phyloP scores from a whole-genome alignment of 1,139 yeast genomes.

The Candida sanyaensis region DNA sequence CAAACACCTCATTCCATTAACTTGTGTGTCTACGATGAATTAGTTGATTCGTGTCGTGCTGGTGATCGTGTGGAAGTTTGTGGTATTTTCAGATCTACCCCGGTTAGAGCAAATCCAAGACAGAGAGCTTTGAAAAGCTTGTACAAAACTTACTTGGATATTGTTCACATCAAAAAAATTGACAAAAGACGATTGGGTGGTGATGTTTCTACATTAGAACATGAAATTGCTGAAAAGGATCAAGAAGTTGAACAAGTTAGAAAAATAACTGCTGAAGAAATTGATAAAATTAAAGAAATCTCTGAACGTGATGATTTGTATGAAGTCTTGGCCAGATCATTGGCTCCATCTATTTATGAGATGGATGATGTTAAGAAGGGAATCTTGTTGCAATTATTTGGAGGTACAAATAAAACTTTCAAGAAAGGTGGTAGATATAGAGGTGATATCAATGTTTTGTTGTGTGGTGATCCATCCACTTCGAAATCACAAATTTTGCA shows the following conservation, averaged over 20 bases:
- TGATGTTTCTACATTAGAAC: slow-evolving; percentile 67
- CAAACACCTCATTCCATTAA: slow-evolving; percentile 98
- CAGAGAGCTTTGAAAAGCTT: slow-evolving; percentile 82
- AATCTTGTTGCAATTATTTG: slow-evolving; percentile 84
- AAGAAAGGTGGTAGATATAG: slow-evolving; percentile 91
- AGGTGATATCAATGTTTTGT: slow-evolving; percentile 88
- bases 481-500: slow-evolving; percentile 92
- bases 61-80: slow-evolving; percentile 97
- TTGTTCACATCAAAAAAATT: slow-evolving; percentile 86
- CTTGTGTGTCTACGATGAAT: slow-evolving; percentile 91
- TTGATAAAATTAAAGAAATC: slow-evolving; percentile 59
- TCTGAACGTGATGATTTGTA: slow-evolving; percentile 77
- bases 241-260: slow-evolving; percentile 78
- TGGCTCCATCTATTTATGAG: slow-evolving; percentile 95
- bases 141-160: slow-evolving; percentile 92
- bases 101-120: slow-evolving; percentile 84
- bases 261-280: slow-evolving; percentile 66
- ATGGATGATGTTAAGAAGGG: slow-evolving; percentile 98
- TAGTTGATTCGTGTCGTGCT: slow-evolving; percentile 92
- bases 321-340: slow-evolving; percentile 83
- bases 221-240: slow-evolving; percentile 50
- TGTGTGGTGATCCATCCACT: slow-evolving; percentile 98
- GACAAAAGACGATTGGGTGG: slow-evolving; percentile 81
- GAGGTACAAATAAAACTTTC: slow-evolving; percentile 91
- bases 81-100: slow-evolving; percentile 91